Evolutionary conservation across 2,329 filamentous ascomycete species (phyloP), one percentile per base, ranked within the genome.

Genomic region (Bisporella sp.): DNA sequence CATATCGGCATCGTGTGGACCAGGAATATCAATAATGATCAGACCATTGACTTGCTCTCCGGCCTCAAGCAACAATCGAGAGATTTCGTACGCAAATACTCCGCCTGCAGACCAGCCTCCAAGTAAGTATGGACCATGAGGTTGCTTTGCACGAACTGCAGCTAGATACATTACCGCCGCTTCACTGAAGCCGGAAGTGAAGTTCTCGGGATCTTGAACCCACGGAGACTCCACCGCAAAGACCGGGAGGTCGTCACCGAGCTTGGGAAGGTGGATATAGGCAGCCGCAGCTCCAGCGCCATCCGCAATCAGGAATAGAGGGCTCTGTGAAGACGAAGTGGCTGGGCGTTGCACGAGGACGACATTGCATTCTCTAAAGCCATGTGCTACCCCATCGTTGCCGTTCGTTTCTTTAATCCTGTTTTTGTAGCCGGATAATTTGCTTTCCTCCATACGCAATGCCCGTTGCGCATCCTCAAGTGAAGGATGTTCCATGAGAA

Each of bases 71-170:
- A 66, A 54, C 40, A 59, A 59, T 39, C 60, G 48, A 11, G 62
- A 59, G 7, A 63, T 61, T 47, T 67, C 64, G 53, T 67, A 68
- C 12, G 68, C 67, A 49, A 64, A 61, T 21, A 67, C 61, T 42
- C 65, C 67, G 31, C 68, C 68, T 5, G 63, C 62, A 11, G 64
- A 68, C 65, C 64, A 68, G 31, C 68, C 67, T 28, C 67, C 66
- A 5, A 70, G 58, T 43, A 62, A 54, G 54, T 70, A 70, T 8
- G 68, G 67, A 1, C 68, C 67, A 41, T 60, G 47, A 7, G 66
- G 63, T 47, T 70, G 67, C 42, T 51, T 56, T 12, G 46, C 46
- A 32, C 52, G 53, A 28, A 64, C 50, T 6, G 55, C 52, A 8
- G 32, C 21, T n/a, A 57, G 6, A 41, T 48, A 62, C 8, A 54